Percentiles rank a stretch among this genome's conserved stretches.
Conservation (phyloP, 139 green algal genomes). For the Chlorella sp. region DNA sequence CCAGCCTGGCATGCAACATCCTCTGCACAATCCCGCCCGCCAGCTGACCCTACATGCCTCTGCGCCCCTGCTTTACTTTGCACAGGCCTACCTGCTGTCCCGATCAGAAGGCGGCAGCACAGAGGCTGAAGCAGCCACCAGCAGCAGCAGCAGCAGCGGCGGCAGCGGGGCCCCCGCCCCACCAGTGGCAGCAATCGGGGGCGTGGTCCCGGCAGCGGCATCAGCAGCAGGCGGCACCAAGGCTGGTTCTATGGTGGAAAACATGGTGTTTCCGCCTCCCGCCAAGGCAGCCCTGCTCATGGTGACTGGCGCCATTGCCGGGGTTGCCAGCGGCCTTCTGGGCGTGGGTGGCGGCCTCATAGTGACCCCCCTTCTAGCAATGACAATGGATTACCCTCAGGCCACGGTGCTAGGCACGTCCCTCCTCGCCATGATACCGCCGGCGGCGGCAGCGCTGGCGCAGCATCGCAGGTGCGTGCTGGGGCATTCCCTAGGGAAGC, state of each 20-base stretch:
- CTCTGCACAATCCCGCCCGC: too few relatives aligned
- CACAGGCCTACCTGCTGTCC: constrained; percentile 16
- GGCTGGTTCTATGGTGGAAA: not conserved
- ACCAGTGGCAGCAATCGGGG: not conserved
- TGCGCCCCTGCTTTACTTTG: not conserved
- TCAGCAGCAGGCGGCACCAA: not conserved
- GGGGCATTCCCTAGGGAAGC: too few relatives aligned
- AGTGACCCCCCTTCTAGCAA: constrained; percentile 65
- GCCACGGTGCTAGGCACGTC: constrained; percentile 68
- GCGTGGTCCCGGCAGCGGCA: not conserved
- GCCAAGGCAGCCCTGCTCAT: constrained; percentile 44
- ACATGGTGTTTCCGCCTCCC: not conserved
- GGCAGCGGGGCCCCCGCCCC: too few relatives aligned
- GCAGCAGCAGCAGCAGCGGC: not conserved
- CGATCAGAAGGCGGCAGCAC: not conserved
- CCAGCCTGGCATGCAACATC: too few relatives aligned
- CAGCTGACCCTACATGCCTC: not conserved
- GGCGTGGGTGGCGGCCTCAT: constrained; percentile 75
- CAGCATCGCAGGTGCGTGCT: constrained; percentile 58
- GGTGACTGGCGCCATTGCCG: constrained; percentile 62
- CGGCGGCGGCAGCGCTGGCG: constrained; percentile 53
- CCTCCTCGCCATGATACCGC: constrained; percentile 73
- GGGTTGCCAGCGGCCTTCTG: constrained; percentile 74
- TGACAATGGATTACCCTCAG: constrained; percentile 37
- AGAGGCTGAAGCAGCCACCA: not conserved